Evolutionary conservation across 2,329 filamentous ascomycete species (phyloP).

Genomic region (Scedosporium aurantiacum): DNA sequence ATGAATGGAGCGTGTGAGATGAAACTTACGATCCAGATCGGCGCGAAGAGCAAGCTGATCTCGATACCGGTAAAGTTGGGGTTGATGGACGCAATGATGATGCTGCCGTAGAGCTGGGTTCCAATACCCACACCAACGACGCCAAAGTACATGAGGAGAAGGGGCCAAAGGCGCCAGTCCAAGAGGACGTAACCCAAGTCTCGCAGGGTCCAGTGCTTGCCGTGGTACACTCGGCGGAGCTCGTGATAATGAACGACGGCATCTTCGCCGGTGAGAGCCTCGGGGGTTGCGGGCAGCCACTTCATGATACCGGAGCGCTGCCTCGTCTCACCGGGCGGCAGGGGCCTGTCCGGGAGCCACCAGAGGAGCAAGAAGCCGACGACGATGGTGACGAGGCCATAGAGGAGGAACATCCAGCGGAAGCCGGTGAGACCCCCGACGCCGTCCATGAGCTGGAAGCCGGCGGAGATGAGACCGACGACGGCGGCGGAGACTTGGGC

Average conservation of each 20-base stretch:
- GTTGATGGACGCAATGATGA: slow-evolving; percentile 75
- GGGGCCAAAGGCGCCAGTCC: slow-evolving; percentile 82
- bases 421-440: slow-evolving; percentile 65
- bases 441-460: slow-evolving; percentile 86
- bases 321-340: slow-evolving; percentile 56
- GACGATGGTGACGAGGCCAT: slow-evolving; percentile 63
- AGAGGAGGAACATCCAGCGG: slow-evolving; percentile 88
- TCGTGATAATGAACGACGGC: slow-evolving; percentile 75
- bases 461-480: slow-evolving; percentile 79
- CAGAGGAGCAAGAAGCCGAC: slow-evolving; percentile 67
- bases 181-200: slow-evolving; percentile 62
- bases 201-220: slow-evolving; percentile 57
- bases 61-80: slow-evolving; percentile 60
- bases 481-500: slow-evolving; percentile 82
- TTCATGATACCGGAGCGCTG: slow-evolving; percentile 40
- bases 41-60: slow-evolving; percentile 74
- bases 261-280: slow-evolving; percentile 66
- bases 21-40: slow-evolving; percentile 72
- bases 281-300: slow-evolving; percentile 58
- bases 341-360: slow-evolving; percentile 82
- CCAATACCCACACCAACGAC: slow-evolving; percentile 89
- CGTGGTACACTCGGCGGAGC: slow-evolving; percentile 68
- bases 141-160: slow-evolving; percentile 87
- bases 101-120: slow-evolving; percentile 75
- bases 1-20: background rate